These are phyloP conservation scores for Colletotrichum tamarilloi DNA, from an alignment of 2,329 filamentous ascomycete species.

Conservation along the genomic window DNA sequence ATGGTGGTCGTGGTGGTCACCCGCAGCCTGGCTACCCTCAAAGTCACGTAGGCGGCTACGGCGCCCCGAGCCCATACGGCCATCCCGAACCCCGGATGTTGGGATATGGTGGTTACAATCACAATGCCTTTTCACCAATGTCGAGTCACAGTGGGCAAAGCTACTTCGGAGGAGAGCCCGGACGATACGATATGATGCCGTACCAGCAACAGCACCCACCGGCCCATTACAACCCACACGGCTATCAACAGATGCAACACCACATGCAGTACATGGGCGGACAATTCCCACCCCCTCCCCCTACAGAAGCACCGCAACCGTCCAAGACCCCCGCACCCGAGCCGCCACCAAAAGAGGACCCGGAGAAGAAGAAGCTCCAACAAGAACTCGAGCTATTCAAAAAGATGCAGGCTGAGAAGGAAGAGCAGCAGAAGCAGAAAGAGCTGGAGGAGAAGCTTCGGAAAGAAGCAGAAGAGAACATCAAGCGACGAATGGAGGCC, in stretches of 20 bases:
- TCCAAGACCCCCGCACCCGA: constrained; percentile 50
- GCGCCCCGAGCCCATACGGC: constrained; percentile 43
- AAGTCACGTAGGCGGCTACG: constrained; percentile 58
- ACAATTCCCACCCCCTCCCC: constrained; percentile 51
- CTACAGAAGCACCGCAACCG: constrained; percentile 53
- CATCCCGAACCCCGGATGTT: constrained; percentile 56
- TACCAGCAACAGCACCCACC: constrained; percentile 51
- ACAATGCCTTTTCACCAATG: constrained; percentile 58
- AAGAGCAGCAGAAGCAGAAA: constrained; percentile 56
- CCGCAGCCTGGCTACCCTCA: constrained; percentile 54
- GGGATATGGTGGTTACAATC: constrained; percentile 54
- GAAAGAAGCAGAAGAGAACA: constrained; percentile 58
- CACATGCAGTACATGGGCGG: constrained; percentile 54
- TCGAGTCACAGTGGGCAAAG: constrained; percentile 49
- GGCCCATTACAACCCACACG: constrained; percentile 45
- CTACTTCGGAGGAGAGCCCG: constrained; percentile 54
- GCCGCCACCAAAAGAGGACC: constrained; percentile 60
- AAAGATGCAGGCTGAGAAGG: constrained; percentile 56
- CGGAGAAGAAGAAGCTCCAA: constrained; percentile 71
- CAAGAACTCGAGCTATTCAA: constrained; percentile 66
- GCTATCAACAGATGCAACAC: constrained; percentile 45
- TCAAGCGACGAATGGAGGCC: constrained; percentile 54
- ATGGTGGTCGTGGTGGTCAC: constrained; percentile 41
- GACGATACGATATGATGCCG: constrained; percentile 62
- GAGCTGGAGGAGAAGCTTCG: constrained; percentile 58